Base-by-base conservation (phyloP, 768 basidiomycete species). In the Crassisporium funariophilum region DNA sequence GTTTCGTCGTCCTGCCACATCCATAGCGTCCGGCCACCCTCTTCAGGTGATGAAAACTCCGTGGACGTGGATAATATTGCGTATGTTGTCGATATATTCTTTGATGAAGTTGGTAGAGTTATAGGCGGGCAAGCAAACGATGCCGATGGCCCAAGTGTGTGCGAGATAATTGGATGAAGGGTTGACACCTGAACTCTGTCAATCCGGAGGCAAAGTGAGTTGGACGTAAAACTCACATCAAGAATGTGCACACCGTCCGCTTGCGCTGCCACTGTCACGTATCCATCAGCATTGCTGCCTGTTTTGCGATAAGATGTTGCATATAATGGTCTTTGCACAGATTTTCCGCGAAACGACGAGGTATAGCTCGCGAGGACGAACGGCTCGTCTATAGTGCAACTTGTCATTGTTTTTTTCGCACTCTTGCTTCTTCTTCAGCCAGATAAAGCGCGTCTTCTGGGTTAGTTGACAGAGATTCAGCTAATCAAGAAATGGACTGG, bases 201-300 rank as follows among this genome's bases (percentile, higher is more conserved):
- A 45, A 37, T 25, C 43, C 33, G 44, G 25, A 7, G 10, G 42
- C 13, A 22, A 45, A 15, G 22, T 41, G 8, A 51, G 39, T 40
- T 45, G 23, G 15, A 72, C 77, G 56, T 59, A 4, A 9, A 17
- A 56, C 63, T 48, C 40, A 90, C 88, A 62, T 91, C 84, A 47
- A 87, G 64, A 35, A 91, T 61, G 65, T 91, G 87, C 29, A 91
- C 69, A 22, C 89, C 89, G 46, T 91, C 87, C 52, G 76, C 78
- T 50, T 89, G 86, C 10, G 75, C 83, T 11, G 86, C 77, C 44
- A 88, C 73, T 1, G 86, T 86, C 33, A 78, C 83, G 71, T 76
- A 77, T 20, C 81, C 78, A 29, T 85, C 81, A 34, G 67, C 60
- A 35, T n/a, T n/a, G n/a, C 61, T 70, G 38, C 53, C 58, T 43